Percentiles rank a stretch among this genome's conserved stretches.
Evolutionary conservation across 768 basidiomycete genomes (phyloP).

Genomic region (Leucocoprinus leucothites): DNA sequence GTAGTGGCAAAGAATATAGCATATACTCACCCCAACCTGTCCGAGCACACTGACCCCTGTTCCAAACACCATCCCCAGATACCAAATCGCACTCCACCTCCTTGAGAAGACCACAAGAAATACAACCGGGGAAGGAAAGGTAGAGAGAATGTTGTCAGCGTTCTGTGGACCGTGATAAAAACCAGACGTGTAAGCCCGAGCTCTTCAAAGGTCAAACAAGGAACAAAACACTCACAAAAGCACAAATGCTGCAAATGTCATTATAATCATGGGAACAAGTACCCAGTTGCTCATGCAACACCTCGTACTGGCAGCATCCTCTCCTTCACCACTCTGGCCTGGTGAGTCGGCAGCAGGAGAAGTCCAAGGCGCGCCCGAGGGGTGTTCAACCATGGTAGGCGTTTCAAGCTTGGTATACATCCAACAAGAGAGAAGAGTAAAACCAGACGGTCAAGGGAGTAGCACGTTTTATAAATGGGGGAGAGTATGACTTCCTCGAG

Average conservation of each 20-base stretch:
- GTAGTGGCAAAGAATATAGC: neutral
- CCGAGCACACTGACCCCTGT: slow-evolving; percentile 24
- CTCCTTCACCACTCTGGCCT: no score
- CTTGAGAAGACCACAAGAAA: slow-evolving; percentile 35
- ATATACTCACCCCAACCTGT: slow-evolving; percentile 24
- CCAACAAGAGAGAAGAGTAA: no score
- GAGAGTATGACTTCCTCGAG: no score
- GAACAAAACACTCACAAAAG: neutral
- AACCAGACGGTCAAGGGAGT: no score
- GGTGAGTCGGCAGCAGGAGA: no score
- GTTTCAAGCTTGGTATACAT: no score
- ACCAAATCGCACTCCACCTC: slow-evolving; percentile 37
- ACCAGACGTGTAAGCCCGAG: no score
- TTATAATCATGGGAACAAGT: neutral
- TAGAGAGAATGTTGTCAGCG: slow-evolving; percentile 32
- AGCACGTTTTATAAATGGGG: no score
- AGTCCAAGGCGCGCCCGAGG: no score
- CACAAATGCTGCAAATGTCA: slow-evolving; percentile 1
- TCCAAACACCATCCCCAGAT: slow-evolving; percentile 43
- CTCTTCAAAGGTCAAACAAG: neutral
- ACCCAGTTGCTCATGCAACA: no score
- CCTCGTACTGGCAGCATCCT: no score
- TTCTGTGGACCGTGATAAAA: neutral
- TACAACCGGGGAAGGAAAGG: slow-evolving; percentile 30
- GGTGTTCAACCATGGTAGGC: no score